phyloP scores from a whole-genome alignment of 2,329 filamentous ascomycete genomes.

The Cladosporium sp. region DNA sequence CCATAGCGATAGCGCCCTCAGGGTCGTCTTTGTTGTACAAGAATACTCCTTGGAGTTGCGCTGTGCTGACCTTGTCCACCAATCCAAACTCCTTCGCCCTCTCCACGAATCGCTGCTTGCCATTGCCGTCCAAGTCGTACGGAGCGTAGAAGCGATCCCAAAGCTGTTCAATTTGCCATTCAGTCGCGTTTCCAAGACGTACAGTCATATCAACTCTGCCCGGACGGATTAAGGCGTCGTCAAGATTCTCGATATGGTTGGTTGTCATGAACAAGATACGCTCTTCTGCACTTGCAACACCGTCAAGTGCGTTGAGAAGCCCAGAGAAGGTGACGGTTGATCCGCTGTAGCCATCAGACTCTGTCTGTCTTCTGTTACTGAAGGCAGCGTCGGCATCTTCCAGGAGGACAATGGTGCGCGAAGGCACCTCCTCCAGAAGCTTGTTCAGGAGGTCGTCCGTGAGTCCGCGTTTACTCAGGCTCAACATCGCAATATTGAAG shows the following conservation, averaged over 20 bases:
- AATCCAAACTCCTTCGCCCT: conserved; percentile 70
- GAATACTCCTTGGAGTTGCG: conserved; percentile 90
- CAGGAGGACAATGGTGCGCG: conserved; percentile 76
- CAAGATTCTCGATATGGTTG: conserved; percentile 87
- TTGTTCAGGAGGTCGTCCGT: conserved; percentile 88
- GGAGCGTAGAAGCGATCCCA: conserved; percentile 96
- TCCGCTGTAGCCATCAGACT: conserved; percentile 80
- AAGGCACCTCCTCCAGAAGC: conserved; percentile 80
- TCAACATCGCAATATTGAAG: conserved; percentile 89
- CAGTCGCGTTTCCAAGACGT: conserved; percentile 81
- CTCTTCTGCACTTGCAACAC: conserved; percentile 92
- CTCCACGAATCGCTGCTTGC: conserved; percentile 68
- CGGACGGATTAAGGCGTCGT: conserved; percentile 84
- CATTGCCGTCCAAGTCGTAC: conserved; percentile 63
- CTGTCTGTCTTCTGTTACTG: conserved; percentile 73
- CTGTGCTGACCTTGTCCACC: conserved; percentile 75
- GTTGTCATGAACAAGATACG: conserved; percentile 91
- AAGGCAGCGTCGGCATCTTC: conserved; percentile 94
- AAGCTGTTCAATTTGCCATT: conserved; percentile 79
- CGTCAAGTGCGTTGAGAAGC: conserved; percentile 70
- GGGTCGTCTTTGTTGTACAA: conserved; percentile 92
- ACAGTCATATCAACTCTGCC: conserved; percentile 93
- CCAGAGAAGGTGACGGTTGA: conserved; percentile 94
- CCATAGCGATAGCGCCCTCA: conserved; percentile 70
- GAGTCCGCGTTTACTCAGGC: conserved; percentile 83